phyloP scores from a whole-genome alignment of 257 asterid species.

The Solanum phureja region DNA sequence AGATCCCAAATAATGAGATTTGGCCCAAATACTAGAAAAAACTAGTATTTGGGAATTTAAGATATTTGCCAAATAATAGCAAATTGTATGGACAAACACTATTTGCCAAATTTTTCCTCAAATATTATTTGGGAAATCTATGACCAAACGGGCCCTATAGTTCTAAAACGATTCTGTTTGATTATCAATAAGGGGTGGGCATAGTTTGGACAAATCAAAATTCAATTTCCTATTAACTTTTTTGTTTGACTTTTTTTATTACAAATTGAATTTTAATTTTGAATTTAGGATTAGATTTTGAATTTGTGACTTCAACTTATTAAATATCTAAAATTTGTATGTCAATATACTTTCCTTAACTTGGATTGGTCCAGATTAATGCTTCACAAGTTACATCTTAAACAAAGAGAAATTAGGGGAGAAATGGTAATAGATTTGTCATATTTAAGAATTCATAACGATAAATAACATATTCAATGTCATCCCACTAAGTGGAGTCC shows the following conservation, averaged over 20 bases:
- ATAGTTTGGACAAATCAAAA: background rate
- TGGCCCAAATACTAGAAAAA: too few species aligned
- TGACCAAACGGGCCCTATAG: too few species aligned
- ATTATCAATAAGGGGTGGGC: background rate
- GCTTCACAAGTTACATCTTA: background rate
- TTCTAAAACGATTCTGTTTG: background rate
- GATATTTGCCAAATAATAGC: too few species aligned
- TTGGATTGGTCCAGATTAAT: background rate
- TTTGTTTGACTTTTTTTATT: background rate
- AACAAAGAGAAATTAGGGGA: background rate
- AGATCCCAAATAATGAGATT: too few species aligned
- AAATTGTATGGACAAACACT: too few species aligned
- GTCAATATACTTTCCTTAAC: background rate
- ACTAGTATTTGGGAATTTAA: too few species aligned
- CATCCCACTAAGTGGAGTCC: rapidly evolving
- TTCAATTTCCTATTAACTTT: background rate
- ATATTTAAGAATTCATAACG: background rate
- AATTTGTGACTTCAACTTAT: background rate
- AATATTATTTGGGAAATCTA: too few species aligned
- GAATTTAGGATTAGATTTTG: background rate
- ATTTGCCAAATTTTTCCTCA: too few species aligned
- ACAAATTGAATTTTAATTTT: background rate
- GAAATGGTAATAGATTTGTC: background rate
- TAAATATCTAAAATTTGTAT: background rate
- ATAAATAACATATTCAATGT: background rate